Evolutionary conservation across 2,329 filamentous ascomycete genomes (phyloP).

Genomic region (Aspergillus vadensis): DNA sequence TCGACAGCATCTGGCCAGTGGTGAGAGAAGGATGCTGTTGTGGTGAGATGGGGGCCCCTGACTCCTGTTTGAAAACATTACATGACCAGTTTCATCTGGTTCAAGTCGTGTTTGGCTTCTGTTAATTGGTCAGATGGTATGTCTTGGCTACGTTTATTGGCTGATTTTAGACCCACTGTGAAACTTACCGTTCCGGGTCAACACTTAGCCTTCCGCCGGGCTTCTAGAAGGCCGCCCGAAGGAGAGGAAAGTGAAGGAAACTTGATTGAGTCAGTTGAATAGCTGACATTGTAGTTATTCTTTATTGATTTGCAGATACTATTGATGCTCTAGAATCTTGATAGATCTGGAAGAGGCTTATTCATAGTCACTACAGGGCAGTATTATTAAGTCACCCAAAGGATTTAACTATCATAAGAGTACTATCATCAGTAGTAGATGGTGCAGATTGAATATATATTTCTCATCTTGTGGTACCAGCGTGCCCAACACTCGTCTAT

Average conservation of each 20-base stretch:
- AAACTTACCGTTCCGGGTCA: conserved; percentile 8
- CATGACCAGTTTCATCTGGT: conserved; percentile 14
- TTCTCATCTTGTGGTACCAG: too few relatives aligned
- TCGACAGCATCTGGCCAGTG: neutral
- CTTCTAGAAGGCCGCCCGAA: neutral
- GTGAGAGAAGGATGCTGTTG: neutral
- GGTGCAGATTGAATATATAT: too few relatives aligned
- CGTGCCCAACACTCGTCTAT: too few relatives aligned
- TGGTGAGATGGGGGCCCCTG: neutral
- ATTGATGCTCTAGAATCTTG: too few relatives aligned
- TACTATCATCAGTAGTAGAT: too few relatives aligned
- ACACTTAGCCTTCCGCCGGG: neutral
- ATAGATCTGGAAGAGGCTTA: too few relatives aligned
- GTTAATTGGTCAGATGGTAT: conserved; percentile 1
- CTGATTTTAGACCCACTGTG: neutral
- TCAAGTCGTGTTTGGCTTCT: neutral
- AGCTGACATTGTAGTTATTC: too few relatives aligned
- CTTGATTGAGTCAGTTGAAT: neutral
- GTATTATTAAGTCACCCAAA: too few relatives aligned
- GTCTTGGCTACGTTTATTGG: neutral
- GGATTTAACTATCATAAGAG: too few relatives aligned
- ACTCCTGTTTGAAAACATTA: conserved; percentile 6
- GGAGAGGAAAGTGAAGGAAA: neutral
- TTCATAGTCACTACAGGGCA: too few relatives aligned
- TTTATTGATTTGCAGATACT: too few relatives aligned